phyloP scores from a whole-genome alignment of 1,284 basidiomycete genomes.

The Austroboletus novae-zelandiae region DNA sequence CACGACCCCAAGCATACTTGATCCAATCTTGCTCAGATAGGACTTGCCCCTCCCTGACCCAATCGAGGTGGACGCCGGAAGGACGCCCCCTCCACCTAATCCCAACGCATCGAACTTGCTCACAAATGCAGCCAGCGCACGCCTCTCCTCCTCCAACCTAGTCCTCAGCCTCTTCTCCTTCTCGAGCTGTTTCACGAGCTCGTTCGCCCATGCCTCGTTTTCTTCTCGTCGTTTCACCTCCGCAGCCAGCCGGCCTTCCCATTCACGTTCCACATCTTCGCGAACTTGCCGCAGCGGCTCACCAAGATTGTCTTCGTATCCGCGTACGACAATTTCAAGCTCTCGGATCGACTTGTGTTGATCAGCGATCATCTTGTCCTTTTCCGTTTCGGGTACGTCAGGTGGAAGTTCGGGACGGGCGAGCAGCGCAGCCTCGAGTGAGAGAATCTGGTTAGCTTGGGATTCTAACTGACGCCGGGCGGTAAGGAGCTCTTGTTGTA shows the following conservation, averaged over 20 bases:
- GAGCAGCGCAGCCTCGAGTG: constrained; percentile 68
- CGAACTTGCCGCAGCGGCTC: constrained; percentile 70
- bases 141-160: constrained; percentile 71
- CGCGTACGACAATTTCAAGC: constrained; percentile 65
- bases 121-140: constrained; percentile 73
- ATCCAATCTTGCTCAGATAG: constrained; percentile 37
- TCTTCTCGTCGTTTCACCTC: constrained; percentile 61
- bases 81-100: constrained; percentile 38
- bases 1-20: constrained; percentile 19
- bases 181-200: constrained; percentile 68
- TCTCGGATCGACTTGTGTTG: constrained; percentile 69
- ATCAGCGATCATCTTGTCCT: constrained; percentile 66
- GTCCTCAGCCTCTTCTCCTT: constrained; percentile 67
- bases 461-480: constrained; percentile 73
- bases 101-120: constrained; percentile 72
- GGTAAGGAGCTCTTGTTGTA: constrained; percentile 83
- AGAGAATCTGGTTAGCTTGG: constrained; percentile 78
- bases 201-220: constrained; percentile 67
- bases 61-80: constrained; percentile 20
- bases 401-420: constrained; percentile 59
- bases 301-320: constrained; percentile 69
- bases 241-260: constrained; percentile 58
- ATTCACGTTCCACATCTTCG: constrained; percentile 83
- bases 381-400: constrained; percentile 62
- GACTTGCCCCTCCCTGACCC: constrained; percentile 39